These are phyloP conservation scores for Tolypocladium endophyticum DNA, from an alignment of 2,329 filamentous ascomycete genomes.

Conservation along the genomic window DNA sequence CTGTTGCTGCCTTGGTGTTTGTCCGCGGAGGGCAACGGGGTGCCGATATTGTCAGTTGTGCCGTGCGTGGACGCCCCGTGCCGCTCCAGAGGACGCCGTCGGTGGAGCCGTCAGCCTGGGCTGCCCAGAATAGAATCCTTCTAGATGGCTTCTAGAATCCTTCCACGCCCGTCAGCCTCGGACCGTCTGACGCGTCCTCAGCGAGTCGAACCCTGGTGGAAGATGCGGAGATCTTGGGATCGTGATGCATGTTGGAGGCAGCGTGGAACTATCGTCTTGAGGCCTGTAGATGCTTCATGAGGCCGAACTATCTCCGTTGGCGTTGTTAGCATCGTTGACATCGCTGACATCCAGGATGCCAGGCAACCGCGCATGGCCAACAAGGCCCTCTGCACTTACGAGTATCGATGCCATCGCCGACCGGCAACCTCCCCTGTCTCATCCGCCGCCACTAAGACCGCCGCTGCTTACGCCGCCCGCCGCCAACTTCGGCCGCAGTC, in stretches of 20 bases:
- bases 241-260: no score
- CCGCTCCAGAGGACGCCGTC: background rate
- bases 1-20: background rate
- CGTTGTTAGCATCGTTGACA: background rate
- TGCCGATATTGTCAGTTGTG: background rate
- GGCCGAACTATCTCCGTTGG: background rate
- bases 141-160: background rate
- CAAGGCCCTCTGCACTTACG: background rate
- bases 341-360: background rate
- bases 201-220: no score
- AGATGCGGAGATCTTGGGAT: no score
- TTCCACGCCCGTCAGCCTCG: background rate
- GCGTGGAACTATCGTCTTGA: no score
- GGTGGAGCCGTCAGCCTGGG: background rate
- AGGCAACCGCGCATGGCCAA: background rate
- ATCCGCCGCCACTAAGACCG: background rate
- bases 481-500: background rate
- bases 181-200: background rate
- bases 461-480: background rate
- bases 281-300: no score
- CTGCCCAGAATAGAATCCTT: background rate
- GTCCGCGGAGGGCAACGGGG: background rate
- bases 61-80: background rate
- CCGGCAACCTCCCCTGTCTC: background rate
- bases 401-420: background rate